Evolutionary conservation across 345 rosid genomes (phyloP).

Genomic region (Nasturtium officinale): DNA sequence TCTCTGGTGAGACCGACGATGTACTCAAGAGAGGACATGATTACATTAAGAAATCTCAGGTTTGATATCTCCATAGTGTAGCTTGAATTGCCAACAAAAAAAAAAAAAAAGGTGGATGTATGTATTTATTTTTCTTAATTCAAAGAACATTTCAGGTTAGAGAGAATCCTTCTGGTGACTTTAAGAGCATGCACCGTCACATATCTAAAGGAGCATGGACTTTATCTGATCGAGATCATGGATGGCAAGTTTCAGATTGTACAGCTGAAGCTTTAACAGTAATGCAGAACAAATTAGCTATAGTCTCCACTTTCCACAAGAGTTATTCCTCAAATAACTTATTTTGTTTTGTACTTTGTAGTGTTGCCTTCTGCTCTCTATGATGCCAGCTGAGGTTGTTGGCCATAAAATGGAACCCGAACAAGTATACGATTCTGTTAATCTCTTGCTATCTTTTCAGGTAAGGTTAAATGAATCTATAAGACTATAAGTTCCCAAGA

Average conservation of each 20-base stretch:
- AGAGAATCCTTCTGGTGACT: constrained; percentile 64
- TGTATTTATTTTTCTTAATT: neutral
- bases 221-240: constrained; percentile 65
- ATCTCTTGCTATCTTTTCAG: constrained; percentile 63
- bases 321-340: neutral
- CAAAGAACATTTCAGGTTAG: constrained; percentile 42
- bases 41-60: constrained; percentile 68
- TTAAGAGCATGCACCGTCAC: constrained; percentile 63
- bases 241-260: constrained; percentile 78
- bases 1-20: constrained; percentile 43
- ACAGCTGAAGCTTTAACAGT: constrained; percentile 73
- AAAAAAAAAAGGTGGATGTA: neutral
- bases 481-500: neutral
- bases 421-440: constrained; percentile 59
- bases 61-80: neutral
- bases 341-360: constrained; percentile 24
- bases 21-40: constrained; percentile 64
- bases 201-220: constrained; percentile 73
- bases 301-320: neutral
- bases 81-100: neutral
- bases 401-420: constrained; percentile 58
- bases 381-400: constrained; percentile 65
- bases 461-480: constrained; percentile 34
- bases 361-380: constrained; percentile 67
- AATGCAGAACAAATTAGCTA: neutral